phyloP scores from a whole-genome alignment of 441 rosid genomes.

The Raphanus hybrid region DNA sequence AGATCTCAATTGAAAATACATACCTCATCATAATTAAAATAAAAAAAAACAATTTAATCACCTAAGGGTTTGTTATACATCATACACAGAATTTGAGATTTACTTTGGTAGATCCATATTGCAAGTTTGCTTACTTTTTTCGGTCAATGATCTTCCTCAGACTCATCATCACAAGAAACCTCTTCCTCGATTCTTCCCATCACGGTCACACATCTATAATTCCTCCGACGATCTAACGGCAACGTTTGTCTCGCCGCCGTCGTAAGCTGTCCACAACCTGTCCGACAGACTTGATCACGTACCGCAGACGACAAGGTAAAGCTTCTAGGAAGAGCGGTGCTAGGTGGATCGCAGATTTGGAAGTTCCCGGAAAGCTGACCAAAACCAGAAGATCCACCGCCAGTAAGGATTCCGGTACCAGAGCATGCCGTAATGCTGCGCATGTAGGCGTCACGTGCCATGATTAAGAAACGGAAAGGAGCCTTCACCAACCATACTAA shows the following conservation, averaged over 20 bases:
- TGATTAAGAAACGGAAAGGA: conserved; percentile 48
- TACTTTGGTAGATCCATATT: not conserved
- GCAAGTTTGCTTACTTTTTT: not conserved
- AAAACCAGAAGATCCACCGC: conserved; percentile 36
- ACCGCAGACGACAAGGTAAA: conserved; percentile 40
- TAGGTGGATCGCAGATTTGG: conserved; percentile 36
- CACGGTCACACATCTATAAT: conserved; percentile 47
- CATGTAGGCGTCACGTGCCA: conserved; percentile 58
- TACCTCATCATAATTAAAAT: no score
- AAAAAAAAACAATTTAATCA: not conserved
- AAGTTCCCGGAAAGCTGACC: conserved; percentile 47
- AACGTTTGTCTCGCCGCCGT: not conserved
- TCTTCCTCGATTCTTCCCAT: conserved; percentile 80
- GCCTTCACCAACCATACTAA: conserved; percentile 50
- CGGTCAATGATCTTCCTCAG: conserved; percentile 36
- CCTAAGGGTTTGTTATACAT: conserved; percentile 1
- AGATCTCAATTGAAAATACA: no score
- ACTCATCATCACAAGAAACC: conserved; percentile 48
- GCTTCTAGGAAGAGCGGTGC: conserved; percentile 48
- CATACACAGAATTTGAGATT: not conserved
- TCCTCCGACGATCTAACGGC: conserved; percentile 44
- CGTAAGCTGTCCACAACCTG: conserved; percentile 9
- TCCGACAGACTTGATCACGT: conserved; percentile 6
- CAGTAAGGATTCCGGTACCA: conserved; percentile 52
- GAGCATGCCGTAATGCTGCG: conserved; percentile 50